Base-by-base conservation (phyloP, 345 rosid species). In the Eucalyptus erythrocorys region DNA sequence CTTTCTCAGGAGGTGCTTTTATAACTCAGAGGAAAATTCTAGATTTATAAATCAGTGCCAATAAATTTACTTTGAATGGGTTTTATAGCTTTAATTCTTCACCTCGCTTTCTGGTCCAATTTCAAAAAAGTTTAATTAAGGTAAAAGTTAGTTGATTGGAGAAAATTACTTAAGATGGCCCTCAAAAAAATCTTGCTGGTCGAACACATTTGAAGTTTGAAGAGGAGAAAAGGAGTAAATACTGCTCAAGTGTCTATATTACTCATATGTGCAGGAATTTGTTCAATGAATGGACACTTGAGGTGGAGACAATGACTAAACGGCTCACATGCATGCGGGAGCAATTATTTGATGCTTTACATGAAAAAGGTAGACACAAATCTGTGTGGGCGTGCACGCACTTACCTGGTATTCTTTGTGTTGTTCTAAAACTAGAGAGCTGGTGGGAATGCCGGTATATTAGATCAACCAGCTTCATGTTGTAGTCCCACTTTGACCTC, bases 241-340 rank as follows among this genome's bases (percentile, higher is more conserved):
- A 13, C 40, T 42, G 84, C 53, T 26, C 85, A 43, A 50, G 45
- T 22, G 9, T 66, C 55, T 43, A n/a, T 34, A 71, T 32, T 40
- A 16, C 76, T 43, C 88, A 16, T 68, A 32, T 57, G 51, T 84
- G 87, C 92, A 94, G 95, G 89, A 87, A 91, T 48, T 66, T 92
- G 89, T 92, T 90, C 86, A 89, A 82, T 87, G 93, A 92, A 79
- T 94, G 95, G 95, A 90, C 89, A 48, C 53, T 86, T 19, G 95
- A 94, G 91, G 48, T 94, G 92, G 93, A 90, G 91, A 88, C 87
- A 48, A 92, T 94, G 95, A 88, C 91, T 32, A 90, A 90, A 66
- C 93, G 95, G 45, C 87, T 94, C 30, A 89, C 91, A 68, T 88
- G 86, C 91, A 88, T 91, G 92, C 93, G 95, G 50, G 89, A 84